A percentile compares a stretch with the other conserved stretches of the same genome.
Evolutionary conservation across 2,329 filamentous ascomycete genomes (phyloP).

Genomic region (Neonectria coccinea): DNA sequence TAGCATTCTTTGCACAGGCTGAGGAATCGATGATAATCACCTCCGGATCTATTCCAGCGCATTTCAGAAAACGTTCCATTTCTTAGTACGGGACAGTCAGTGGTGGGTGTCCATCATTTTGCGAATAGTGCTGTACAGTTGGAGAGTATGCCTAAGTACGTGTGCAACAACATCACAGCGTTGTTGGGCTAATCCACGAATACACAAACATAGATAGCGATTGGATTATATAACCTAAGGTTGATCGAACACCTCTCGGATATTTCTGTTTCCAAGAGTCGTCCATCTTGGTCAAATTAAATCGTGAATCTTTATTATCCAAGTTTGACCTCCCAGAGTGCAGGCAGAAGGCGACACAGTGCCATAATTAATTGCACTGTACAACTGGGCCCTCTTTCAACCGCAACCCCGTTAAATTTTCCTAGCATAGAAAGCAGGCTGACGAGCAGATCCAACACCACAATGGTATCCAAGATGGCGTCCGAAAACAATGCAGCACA

Average conservation of each 20-base stretch:
- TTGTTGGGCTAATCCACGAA: neutral
- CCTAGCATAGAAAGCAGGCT: neutral
- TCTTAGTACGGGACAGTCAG: neutral
- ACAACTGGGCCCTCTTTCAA: neutral
- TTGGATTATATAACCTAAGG: neutral
- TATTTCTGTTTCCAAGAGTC: neutral
- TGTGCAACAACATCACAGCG: neutral
- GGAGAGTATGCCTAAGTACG: neutral
- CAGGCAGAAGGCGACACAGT: neutral
- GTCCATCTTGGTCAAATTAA: neutral
- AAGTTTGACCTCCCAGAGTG: neutral
- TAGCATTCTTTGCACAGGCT: neutral
- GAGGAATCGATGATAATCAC: neutral
- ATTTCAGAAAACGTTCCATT: neutral
- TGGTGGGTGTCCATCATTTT: conserved; percentile 2
- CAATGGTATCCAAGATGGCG: conserved; percentile 40
- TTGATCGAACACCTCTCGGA: neutral
- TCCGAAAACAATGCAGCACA: conserved; percentile 40
- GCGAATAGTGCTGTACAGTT: neutral
- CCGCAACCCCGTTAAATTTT: conserved; percentile 16
- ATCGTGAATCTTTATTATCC: neutral
- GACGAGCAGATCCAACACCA: conserved; percentile 8
- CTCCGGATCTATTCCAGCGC: neutral
- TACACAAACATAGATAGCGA: neutral
- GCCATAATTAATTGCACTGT: neutral